These are phyloP conservation scores for Posidonia australis DNA, from an alignment of 106 monocot species.

Conservation along the genomic window DNA sequence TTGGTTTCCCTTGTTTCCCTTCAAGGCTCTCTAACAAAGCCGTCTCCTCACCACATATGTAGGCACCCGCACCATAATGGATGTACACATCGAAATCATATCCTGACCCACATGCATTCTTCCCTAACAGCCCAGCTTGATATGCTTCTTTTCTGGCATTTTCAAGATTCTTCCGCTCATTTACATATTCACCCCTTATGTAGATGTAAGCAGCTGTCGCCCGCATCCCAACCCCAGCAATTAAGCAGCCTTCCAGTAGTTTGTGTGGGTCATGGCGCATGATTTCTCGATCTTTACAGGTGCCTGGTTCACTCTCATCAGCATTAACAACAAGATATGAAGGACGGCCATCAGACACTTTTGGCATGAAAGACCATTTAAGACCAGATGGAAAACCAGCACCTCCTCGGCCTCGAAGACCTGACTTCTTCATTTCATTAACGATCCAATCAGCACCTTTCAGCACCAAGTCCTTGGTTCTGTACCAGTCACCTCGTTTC, in stretches of 20 bases:
- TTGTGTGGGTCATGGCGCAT: slow-evolving; percentile 69
- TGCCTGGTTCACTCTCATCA: slow-evolving; percentile 70
- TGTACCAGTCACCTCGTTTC: slow-evolving; percentile 60
- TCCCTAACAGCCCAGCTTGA: slow-evolving; percentile 44
- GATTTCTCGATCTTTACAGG: slow-evolving; percentile 60
- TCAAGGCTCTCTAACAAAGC: slow-evolving; percentile 63
- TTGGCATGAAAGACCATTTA: slow-evolving; percentile 77
- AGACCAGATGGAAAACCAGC: slow-evolving; percentile 66
- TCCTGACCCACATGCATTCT: slow-evolving; percentile 68
- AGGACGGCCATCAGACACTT: slow-evolving; percentile 61
- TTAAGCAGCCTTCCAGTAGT: slow-evolving; percentile 57
- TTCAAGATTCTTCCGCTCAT: slow-evolving; percentile 41
- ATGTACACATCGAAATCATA: slow-evolving; percentile 66
- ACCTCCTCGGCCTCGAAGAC: slow-evolving; percentile 57
- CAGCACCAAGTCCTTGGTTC: slow-evolving; percentile 54
- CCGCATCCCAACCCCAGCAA: slow-evolving; percentile 63
- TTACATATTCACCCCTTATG: slow-evolving; percentile 56
- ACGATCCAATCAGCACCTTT: slow-evolving; percentile 68
- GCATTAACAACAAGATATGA: slow-evolving; percentile 75
- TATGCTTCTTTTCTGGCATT: slow-evolving; percentile 65
- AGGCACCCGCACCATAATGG: slow-evolving; percentile 64
- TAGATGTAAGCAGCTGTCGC: slow-evolving; percentile 65
- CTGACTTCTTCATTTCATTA: slow-evolving; percentile 62
- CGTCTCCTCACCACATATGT: slow-evolving; percentile 69
- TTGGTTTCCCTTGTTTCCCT: slow-evolving; percentile 57